phyloP scores from a whole-genome alignment of 148 eudicot genomes.

The Chenopodium formosanum region DNA sequence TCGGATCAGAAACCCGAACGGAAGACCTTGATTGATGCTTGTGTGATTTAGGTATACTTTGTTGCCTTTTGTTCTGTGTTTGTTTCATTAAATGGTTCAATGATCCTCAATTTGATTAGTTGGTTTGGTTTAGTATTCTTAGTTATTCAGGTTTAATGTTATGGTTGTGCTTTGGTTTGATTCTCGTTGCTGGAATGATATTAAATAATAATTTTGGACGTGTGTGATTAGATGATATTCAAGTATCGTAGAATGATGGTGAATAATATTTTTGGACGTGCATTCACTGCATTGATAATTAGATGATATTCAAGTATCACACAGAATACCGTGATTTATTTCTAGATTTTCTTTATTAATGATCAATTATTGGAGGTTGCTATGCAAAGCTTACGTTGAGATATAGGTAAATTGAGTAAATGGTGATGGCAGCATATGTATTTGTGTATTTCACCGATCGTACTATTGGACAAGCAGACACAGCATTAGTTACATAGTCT shows the following conservation, averaged over 20 bases:
- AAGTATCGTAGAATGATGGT: not conserved
- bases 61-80: not conserved
- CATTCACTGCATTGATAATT: not conserved
- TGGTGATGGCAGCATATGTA: not conserved
- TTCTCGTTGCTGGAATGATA: not conserved
- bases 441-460: not conserved
- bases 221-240: not conserved
- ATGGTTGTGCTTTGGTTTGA: not conserved
- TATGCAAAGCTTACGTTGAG: not conserved
- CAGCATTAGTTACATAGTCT: too few species aligned
- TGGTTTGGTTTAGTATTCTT: not conserved
- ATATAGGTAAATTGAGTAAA: not conserved
- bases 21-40: constrained; percentile 38
- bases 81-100: not conserved
- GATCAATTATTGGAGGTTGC: not conserved
- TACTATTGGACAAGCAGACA: not conserved
- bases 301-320: not conserved
- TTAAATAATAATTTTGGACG: not conserved
- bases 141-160: not conserved
- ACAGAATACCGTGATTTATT: not conserved
- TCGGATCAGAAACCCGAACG: constrained; percentile 35
- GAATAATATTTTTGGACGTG: not conserved
- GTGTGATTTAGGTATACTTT: constrained; percentile 9
- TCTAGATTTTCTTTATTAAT: not conserved
- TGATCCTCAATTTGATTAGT: not conserved